Evolutionary conservation across 805 yeast genomes (phyloP).

Genomic region (Sugiyamaella americana): DNA sequence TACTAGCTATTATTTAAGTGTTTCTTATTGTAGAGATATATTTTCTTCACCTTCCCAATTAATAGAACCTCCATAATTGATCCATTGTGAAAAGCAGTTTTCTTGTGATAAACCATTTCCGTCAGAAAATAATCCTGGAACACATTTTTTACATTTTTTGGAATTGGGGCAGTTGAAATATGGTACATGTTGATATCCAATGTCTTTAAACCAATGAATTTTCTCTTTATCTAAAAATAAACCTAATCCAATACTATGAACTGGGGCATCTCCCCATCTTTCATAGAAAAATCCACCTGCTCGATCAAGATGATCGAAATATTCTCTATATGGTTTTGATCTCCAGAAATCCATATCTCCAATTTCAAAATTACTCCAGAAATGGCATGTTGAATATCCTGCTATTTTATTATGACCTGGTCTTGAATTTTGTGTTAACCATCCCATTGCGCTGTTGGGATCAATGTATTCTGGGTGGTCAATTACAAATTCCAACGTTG

Average conservation of each 20-base stretch:
- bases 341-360: slow-evolving; percentile 73
- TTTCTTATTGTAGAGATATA: too few species aligned
- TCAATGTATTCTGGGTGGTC: slow-evolving; percentile 54
- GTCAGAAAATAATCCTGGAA: slow-evolving; percentile 49
- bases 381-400: slow-evolving; percentile 74
- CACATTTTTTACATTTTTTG: slow-evolving; percentile 50
- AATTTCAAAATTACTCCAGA: slow-evolving; percentile 91
- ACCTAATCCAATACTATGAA: slow-evolving; percentile 80
- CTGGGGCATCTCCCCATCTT: slow-evolving; percentile 97
- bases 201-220: slow-evolving; percentile 85
- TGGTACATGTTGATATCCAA: slow-evolving; percentile 79
- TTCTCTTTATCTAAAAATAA: slow-evolving; percentile 61
- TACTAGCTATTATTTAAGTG: too few species aligned
- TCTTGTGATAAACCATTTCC: slow-evolving; percentile 53
- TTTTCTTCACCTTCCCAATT: slow-evolving; percentile 2
- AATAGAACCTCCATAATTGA: slow-evolving; percentile 9
- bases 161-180: slow-evolving; percentile 78
- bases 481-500: slow-evolving; percentile 54
- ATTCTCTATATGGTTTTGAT: slow-evolving; percentile 55
- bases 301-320: slow-evolving; percentile 61
- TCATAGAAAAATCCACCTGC: slow-evolving; percentile 82
- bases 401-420: slow-evolving; percentile 45
- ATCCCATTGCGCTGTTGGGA: slow-evolving; percentile 55
- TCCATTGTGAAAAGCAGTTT: slow-evolving; percentile 70
- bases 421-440: slow-evolving; percentile 47